Base-by-base conservation (phyloP, 2,329 filamentous ascomycete genomes). In the Trichoderma sp. region DNA sequence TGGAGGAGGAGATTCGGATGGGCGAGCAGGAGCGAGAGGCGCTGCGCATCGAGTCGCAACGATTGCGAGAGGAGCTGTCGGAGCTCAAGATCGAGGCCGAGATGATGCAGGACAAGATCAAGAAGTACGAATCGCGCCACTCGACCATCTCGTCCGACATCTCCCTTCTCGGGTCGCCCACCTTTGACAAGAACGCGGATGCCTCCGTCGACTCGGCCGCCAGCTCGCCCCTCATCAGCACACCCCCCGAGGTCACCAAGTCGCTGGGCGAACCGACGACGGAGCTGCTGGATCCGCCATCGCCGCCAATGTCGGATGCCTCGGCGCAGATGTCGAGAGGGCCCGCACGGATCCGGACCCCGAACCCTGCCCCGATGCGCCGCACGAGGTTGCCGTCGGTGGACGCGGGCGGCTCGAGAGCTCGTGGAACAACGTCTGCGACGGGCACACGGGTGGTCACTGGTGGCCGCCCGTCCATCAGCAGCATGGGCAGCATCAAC, bases 11-110 rank as follows among this genome's bases (percentile, higher is more conserved):
- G 77, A 90, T 98, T 73, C 94, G 90, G 78, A 85, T 87, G 51
- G 92, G 92, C 54, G 95, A 99, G 74, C 91, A 96, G 78, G 95
- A 99, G 77, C 88, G 95, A 73, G 95, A 99, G 77, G 79, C 82
- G 7, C 81, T 99, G 67, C 88, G 95, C 58, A 97, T 99, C 71
- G 93, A 98, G 72, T 87, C 90, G 10, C 95, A 99, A 78, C 86
- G 94, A 57, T 80, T 98, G 67, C 88, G 92, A 45, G 93, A 97
- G 73, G 95, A 99, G 76, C 82, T 98, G 14, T 90, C 91, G 6
- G 95, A 99, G 75, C 84, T 97, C 70, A 96, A 92, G 81, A 92
- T 99, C 68, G 95, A 99, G 78, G 90, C 90, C 67, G 95, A 98
- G 74, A 95, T 99, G 72, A 86, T 94, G 72, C 90, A 95, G 73